These are phyloP conservation scores for Psilocybe tampanensis DNA, from an alignment of 768 basidiomycete species.

Conservation along the genomic window DNA sequence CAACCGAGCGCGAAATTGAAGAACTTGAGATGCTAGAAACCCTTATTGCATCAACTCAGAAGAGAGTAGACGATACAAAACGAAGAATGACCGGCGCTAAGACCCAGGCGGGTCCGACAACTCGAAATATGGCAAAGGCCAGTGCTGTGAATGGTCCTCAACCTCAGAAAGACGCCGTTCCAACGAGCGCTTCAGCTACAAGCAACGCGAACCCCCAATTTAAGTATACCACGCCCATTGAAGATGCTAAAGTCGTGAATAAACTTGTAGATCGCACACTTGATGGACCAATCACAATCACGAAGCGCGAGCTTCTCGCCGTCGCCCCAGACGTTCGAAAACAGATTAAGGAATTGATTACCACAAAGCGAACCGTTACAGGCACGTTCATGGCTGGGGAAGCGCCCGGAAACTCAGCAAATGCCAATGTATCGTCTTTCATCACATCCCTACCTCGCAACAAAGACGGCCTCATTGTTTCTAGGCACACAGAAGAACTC, in stretches of 20 bases:
- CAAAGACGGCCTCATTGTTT: conserved; percentile 1
- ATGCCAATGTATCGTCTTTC: not conserved
- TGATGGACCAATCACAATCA: conserved; percentile 14
- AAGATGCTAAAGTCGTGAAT: conserved; percentile 8
- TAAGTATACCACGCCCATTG: conserved; percentile 13
- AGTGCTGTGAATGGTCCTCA: not conserved
- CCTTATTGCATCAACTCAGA: not conserved
- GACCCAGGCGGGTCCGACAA: not conserved
- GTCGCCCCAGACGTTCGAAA: conserved; percentile 18
- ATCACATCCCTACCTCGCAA: not conserved
- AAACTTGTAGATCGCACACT: conserved; percentile 9
- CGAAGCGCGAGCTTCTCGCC: conserved; percentile 15
- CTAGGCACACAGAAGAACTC: conserved; percentile 16
- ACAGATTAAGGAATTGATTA: conserved; percentile 12
- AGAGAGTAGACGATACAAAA: conserved; percentile 7
- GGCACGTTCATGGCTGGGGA: not conserved
- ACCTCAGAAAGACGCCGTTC: not conserved
- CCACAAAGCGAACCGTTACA: not conserved
- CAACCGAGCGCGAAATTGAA: not conserved
- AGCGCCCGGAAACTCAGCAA: not conserved
- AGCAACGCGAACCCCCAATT: too few species aligned
- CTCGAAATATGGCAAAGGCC: not conserved
- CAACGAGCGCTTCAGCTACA: too few species aligned
- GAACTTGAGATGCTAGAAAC: conserved; percentile 4
- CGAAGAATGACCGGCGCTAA: not conserved